These are phyloP conservation scores for Phytophthora kernoviae DNA, from an alignment of 352 stramenopile species.

Conservation along the genomic window DNA sequence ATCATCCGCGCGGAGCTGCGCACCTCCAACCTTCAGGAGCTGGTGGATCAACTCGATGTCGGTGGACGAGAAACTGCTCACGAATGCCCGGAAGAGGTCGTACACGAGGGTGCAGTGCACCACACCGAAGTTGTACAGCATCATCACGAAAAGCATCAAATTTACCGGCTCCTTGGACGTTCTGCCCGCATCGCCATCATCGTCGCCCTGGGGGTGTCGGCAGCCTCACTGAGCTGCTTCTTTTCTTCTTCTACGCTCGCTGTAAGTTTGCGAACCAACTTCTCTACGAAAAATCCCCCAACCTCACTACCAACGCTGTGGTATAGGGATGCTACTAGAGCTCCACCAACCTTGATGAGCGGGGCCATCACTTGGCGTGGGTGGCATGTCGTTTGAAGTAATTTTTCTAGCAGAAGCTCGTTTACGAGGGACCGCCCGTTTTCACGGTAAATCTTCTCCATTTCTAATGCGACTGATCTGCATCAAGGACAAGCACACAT, in stretches of 20 bases:
- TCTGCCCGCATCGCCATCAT: slow-evolving; percentile 34
- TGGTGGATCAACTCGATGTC: slow-evolving; percentile 91
- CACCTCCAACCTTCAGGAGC: slow-evolving; percentile 80
- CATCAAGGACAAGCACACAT: slow-evolving; percentile 12
- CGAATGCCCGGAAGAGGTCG: slow-evolving; percentile 86
- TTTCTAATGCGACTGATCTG: slow-evolving; percentile 73
- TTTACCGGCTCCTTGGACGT: slow-evolving; percentile 80
- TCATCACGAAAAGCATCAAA: slow-evolving; percentile 85
- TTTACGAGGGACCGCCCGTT: slow-evolving; percentile 77
- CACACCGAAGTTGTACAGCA: slow-evolving; percentile 92
- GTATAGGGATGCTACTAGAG: slow-evolving; percentile 73
- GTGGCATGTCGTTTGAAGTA: slow-evolving; percentile 68
- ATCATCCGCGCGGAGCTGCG: slow-evolving; percentile 87
- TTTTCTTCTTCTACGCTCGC: slow-evolving; percentile 49
- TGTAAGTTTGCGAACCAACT: slow-evolving; percentile 64
- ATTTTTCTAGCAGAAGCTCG: slow-evolving; percentile 68
- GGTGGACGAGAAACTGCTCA: slow-evolving; percentile 69
- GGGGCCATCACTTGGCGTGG: slow-evolving; percentile 76
- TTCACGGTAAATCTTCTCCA: slow-evolving; percentile 83
- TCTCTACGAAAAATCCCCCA: slow-evolving; percentile 84
- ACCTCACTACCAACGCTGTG: slow-evolving; percentile 81
- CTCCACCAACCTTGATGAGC: slow-evolving; percentile 76
- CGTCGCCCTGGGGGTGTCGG: slow-evolving; percentile 8
- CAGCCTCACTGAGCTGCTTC: slow-evolving; percentile 19
- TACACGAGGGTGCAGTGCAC: slow-evolving; percentile 92